A percentile compares a stretch with the other conserved stretches of the same genome.
Conservation (phyloP, 371 early-diverging fungal species). For the Rhizopus sp. region DNA sequence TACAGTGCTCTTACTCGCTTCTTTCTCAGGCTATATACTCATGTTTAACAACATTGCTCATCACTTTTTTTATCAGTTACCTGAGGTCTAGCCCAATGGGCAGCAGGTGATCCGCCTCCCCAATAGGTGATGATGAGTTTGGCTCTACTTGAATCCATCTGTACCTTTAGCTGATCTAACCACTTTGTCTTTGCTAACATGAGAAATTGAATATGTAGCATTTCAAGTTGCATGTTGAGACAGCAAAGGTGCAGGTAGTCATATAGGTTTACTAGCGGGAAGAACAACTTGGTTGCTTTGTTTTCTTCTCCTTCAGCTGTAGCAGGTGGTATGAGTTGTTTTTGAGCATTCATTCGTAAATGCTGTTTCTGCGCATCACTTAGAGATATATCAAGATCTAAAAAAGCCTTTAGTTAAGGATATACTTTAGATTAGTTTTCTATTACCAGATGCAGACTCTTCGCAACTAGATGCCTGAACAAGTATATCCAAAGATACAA, state of each 20-base stretch:
- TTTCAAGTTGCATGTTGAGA: conserved; percentile 66
- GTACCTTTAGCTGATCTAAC: conserved; percentile 65
- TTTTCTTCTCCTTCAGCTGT: conserved; percentile 5
- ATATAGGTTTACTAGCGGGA: conserved; percentile 64
- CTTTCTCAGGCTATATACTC: background rate
- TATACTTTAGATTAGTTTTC: background rate
- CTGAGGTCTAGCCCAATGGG: conserved; percentile 48
- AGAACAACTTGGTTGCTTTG: conserved; percentile 24
- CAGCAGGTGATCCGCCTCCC: conserved; percentile 51
- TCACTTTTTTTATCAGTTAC: background rate
- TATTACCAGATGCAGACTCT: conserved; percentile 35
- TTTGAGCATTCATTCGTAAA: conserved; percentile 52
- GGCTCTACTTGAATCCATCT: conserved; percentile 57
- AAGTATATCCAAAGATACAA: conserved; percentile 56
- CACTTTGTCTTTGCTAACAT: conserved; percentile 65
- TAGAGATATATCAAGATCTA: conserved; percentile 56
- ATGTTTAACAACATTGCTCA: no score
- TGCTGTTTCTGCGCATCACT: conserved; percentile 53
- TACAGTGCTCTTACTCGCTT: conserved; percentile 13
- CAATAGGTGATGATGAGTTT: conserved; percentile 65
- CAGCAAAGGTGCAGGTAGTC: conserved; percentile 71
- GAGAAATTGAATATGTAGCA: conserved; percentile 62
- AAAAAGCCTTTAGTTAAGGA: background rate
- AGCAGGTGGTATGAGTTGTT: conserved; percentile 48
- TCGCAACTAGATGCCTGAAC: conserved; percentile 44